Evolutionary conservation across 805 yeast genomes (phyloP).

Genomic region (Priceomyces castillae): DNA sequence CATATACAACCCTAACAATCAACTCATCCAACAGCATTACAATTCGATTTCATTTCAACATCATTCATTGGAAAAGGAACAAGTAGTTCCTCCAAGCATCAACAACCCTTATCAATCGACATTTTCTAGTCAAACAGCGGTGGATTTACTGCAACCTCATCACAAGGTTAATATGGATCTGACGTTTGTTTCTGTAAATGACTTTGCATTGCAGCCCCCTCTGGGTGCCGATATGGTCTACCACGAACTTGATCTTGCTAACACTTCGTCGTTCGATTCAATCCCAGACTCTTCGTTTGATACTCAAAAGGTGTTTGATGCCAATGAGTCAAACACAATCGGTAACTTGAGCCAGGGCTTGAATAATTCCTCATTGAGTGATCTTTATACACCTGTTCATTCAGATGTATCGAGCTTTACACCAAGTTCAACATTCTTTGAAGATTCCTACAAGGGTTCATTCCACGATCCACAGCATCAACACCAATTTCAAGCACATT

Average conservation of each 20-base stretch:
- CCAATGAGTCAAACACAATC: not conserved
- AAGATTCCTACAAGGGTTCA: conserved; percentile 1
- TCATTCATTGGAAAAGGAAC: not conserved
- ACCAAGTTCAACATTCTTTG: conserved; percentile 13
- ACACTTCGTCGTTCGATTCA: conserved; percentile 24
- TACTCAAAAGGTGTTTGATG: not conserved
- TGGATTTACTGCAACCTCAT: not conserved
- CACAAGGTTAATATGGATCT: conserved; percentile 11
- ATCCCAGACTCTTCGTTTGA: conserved; percentile 21
- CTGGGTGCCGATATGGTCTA: conserved; percentile 18
- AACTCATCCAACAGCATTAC: not conserved
- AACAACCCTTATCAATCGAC: not conserved
- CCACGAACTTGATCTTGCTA: conserved; percentile 24
- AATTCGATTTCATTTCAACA: conserved; percentile 1
- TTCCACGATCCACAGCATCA: conserved; percentile 2
- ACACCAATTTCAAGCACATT: conserved; percentile 2
- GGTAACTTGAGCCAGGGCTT: not conserved
- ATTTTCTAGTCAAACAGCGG: not conserved
- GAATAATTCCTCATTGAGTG: conserved; percentile 16
- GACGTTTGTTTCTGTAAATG: conserved; percentile 14
- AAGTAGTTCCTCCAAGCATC: not conserved
- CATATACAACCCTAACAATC: not conserved
- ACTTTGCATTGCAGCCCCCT: conserved; percentile 9
- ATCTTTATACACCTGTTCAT: conserved; percentile 18
- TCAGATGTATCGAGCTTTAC: conserved; percentile 18